Base-by-base conservation (phyloP, 2,329 filamentous ascomycete genomes). In the Aureobasidium sp. region DNA sequence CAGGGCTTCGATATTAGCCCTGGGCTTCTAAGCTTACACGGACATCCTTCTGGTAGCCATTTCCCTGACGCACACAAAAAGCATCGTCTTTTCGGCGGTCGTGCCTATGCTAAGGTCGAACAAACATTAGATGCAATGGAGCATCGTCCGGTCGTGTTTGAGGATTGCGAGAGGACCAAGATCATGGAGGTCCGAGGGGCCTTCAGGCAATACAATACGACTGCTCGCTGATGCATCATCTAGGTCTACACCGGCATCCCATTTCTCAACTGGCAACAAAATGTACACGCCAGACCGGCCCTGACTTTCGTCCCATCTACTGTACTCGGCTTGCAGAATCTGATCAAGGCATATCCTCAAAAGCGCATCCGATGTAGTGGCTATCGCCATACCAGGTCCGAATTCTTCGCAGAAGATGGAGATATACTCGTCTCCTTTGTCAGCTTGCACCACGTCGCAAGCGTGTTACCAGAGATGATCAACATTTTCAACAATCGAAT, bases 321-420 rank as follows among this genome's bases (percentile, higher is more conserved):
- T 0, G 70, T 76, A 5, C 68, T 72, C 10, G 77, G 76, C 4
- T 66, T 79, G 4, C 73, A 77, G 39, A 75, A 75, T 36, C 69
- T 79, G 36, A 73, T 79, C 3, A 67, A 74, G 29, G 34, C 46
- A 51, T 57, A 56, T 37, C 55, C 55, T 15, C 67, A 71, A 1
- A 70, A 75, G 64, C 69, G 75, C 5, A 74, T 79, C 17, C 71
- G 78, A 34, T 76, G 74, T 39, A 71, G 72, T 2, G 78, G 77
- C 1, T 80, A 77, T 62, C 71, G 77, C 5, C 78, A 80, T 63
- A 77, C 74, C 7, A 79, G 77, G 76, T 70, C 72, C 5, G 68
- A 73, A 7, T 73, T 77, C 24, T 79, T 77, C 63, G 72, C 74
- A 1, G 68, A 75, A 63, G 69, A 74, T 27, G 75, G 73, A 29